These are phyloP conservation scores for Steccherinum ochraceum DNA, from an alignment of 768 basidiomycete species.

Conservation along the genomic window DNA sequence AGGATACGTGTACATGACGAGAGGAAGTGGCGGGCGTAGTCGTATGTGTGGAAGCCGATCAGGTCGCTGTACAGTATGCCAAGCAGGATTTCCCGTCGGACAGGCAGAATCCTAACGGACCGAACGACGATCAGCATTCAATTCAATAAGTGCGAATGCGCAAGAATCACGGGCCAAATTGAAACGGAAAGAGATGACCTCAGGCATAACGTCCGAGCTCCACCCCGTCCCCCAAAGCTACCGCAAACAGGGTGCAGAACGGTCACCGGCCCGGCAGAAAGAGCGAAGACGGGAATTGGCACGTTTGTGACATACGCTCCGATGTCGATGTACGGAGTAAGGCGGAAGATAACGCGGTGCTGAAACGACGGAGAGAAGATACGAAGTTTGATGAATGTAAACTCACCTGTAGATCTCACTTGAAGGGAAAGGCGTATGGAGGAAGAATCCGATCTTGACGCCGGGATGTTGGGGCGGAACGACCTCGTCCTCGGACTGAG, in stretches of 20 bases:
- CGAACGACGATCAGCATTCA: not conserved
- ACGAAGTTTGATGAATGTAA: slow-evolving; percentile 9
- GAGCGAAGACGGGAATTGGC: not conserved
- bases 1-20: slow-evolving; percentile 97
- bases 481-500: slow-evolving; percentile 41
- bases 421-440: slow-evolving; percentile 97
- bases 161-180: not conserved
- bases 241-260: not conserved
- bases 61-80: slow-evolving; percentile 94
- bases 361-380: not conserved
- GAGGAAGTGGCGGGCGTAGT: slow-evolving; percentile 98
- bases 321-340: not conserved
- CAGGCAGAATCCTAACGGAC: slow-evolving; percentile 92
- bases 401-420: slow-evolving; percentile 93
- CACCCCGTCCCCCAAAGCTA: not conserved
- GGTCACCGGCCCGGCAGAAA: not conserved
- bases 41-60: slow-evolving; percentile 99
- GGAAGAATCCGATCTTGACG: slow-evolving; percentile 97
- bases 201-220: not conserved
- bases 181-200: not conserved
- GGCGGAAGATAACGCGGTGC: too few relatives aligned
- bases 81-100: slow-evolving; percentile 94
- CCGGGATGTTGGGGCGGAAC: slow-evolving; percentile 41
- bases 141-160: slow-evolving; percentile 5
- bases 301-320: not conserved